Percentiles rank a stretch among this genome's conserved stretches.
Conservation (phyloP, 2,329 filamentous ascomycete genomes). For the Chaetomiaceae sp. region DNA sequence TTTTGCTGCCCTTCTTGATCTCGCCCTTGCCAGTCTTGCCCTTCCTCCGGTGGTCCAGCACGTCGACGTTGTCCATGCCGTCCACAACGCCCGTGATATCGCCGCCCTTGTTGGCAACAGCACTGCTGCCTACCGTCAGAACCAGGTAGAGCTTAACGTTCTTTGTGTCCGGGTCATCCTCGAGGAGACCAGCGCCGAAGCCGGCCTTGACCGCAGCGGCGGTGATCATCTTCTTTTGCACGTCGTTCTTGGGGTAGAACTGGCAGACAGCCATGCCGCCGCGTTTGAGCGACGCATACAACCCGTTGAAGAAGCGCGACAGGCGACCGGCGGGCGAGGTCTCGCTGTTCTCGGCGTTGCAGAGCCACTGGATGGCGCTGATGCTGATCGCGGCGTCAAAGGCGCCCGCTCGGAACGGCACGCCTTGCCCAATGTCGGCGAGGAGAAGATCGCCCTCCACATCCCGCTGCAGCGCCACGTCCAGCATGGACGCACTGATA, state of each 20-base stretch:
- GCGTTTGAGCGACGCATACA: constrained; percentile 78
- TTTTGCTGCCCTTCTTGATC: constrained; percentile 75
- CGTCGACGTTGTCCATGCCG: constrained; percentile 83
- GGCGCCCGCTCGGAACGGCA: constrained; percentile 84
- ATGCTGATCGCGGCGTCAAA: constrained; percentile 97
- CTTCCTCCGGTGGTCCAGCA: constrained; percentile 63
- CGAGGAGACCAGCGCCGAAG: constrained; percentile 89
- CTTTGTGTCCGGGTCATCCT: constrained; percentile 95
- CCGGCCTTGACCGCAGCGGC: constrained; percentile 86
- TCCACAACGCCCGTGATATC: constrained; percentile 89
- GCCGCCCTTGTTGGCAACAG: constrained; percentile 48
- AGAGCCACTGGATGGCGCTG: constrained; percentile 96
- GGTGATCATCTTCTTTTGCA: constrained; percentile 87
- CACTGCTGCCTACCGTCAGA: constrained; percentile 71
- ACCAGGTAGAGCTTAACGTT: constrained; percentile 96
- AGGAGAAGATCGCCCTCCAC: constrained; percentile 92
- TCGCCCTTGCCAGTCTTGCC: constrained; percentile 46
- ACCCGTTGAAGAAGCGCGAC: constrained; percentile 81
- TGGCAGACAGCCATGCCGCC: constrained; percentile 92
- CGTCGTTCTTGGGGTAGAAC: constrained; percentile 95
- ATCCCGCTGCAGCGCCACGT: constrained; percentile 83
- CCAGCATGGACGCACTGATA: constrained; percentile 92
- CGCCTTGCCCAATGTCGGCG: constrained; percentile 89
- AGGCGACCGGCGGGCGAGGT: constrained; percentile 75
- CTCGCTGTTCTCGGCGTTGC: constrained; percentile 86